Evolutionary conservation across 2,329 filamentous ascomycete species (phyloP).

Genomic region (Phyllosticta citribraziliensis): DNA sequence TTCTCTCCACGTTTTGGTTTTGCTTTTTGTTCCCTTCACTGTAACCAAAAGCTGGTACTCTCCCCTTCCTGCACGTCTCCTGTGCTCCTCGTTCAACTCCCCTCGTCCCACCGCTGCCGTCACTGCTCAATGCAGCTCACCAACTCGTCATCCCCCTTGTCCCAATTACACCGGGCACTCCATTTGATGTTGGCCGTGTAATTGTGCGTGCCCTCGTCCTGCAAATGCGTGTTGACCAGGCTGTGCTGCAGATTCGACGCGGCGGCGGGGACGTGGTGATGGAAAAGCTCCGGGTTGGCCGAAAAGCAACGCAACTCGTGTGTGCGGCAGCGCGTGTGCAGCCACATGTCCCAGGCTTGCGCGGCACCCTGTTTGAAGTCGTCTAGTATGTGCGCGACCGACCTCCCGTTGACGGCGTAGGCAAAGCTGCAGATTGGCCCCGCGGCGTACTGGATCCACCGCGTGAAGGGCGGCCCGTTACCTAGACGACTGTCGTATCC

Average conservation of each 20-base stretch:
- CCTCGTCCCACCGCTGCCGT: not conserved
- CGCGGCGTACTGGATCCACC: constrained; percentile 7
- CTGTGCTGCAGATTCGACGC: constrained; percentile 1
- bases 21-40: too few relatives aligned
- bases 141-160: not conserved
- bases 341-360: constrained; percentile 11
- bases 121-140: constrained; percentile 1
- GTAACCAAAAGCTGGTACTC: too few relatives aligned
- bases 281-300: constrained; percentile 13
- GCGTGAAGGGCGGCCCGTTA: constrained; percentile 1
- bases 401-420: constrained; percentile 9
- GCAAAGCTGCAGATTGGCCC: constrained; percentile 13
- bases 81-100: not conserved
- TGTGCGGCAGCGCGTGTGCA: constrained; percentile 11
- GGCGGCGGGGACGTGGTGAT: constrained; percentile 11
- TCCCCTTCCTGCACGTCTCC: too few relatives aligned
- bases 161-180: constrained; percentile 12
- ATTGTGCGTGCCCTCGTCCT: not conserved
- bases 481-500: constrained; percentile 8
- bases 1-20: too few relatives aligned
- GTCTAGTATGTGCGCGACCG: constrained; percentile 5
- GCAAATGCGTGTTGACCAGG: constrained; percentile 9
- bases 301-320: constrained; percentile 9
- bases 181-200: constrained; percentile 12
- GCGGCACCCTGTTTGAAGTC: constrained; percentile 1